Conservation (phyloP, 352 stramenopile species). For the Pythium coloratum region DNA sequence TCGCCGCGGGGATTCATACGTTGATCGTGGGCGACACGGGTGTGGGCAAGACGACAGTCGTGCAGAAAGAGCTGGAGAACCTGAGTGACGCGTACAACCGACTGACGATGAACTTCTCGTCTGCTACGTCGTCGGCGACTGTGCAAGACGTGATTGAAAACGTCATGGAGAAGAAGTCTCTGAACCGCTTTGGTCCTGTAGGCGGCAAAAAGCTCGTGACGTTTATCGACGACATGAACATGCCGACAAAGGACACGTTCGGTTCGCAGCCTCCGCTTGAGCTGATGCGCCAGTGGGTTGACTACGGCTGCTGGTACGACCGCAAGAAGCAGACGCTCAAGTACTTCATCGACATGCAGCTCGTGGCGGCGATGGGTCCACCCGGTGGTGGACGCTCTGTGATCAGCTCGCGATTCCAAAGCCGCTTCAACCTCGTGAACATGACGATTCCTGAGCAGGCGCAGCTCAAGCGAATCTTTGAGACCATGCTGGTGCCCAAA, state of each 20-base stretch:
- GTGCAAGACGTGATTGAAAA: slow-evolving; percentile 91
- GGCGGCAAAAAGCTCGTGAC: slow-evolving; percentile 88
- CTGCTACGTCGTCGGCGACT: slow-evolving; percentile 80
- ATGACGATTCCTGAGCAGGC: slow-evolving; percentile 85
- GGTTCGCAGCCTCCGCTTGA: slow-evolving; percentile 91
- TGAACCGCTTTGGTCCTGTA: slow-evolving; percentile 88
- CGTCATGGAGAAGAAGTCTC: slow-evolving; percentile 89
- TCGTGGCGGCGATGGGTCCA: slow-evolving; percentile 88
- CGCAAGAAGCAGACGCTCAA: slow-evolving; percentile 90
- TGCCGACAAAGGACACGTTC: slow-evolving; percentile 90
- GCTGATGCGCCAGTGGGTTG: slow-evolving; percentile 90
- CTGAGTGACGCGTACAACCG: slow-evolving; percentile 77
- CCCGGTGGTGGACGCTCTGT: slow-evolving; percentile 84
- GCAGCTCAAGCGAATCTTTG: slow-evolving; percentile 87
- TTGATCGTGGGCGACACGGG: slow-evolving; percentile 90
- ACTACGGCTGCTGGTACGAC: slow-evolving; percentile 93
- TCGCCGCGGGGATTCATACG: slow-evolving; percentile 68
- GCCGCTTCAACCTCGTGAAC: slow-evolving; percentile 91
- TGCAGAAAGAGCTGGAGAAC: slow-evolving; percentile 79
- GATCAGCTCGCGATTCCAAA: slow-evolving; percentile 90
- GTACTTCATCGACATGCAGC: slow-evolving; percentile 91
- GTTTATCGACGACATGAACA: slow-evolving; percentile 94
- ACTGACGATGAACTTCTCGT: slow-evolving; percentile 90
- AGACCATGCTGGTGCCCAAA: slow-evolving; percentile 87
- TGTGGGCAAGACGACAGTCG: slow-evolving; percentile 88